Conservation (phyloP, 805 yeast genomes). For the Candida boleticola region DNA sequence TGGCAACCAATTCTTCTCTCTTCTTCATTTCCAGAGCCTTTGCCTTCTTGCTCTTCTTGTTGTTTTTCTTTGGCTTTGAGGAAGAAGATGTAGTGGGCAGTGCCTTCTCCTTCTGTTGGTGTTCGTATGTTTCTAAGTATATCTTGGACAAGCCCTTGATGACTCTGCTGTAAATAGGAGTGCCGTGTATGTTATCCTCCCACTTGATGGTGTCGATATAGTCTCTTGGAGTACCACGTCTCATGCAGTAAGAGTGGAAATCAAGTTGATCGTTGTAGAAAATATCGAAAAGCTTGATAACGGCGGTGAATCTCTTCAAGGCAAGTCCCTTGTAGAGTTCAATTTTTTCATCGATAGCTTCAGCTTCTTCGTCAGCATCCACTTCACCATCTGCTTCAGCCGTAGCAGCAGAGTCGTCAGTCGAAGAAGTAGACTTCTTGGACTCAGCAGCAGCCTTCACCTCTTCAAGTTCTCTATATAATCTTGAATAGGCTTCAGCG, state of each 20-base stretch:
- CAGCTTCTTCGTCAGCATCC: constrained; percentile 8
- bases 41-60: constrained; percentile 56
- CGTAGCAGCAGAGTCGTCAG: constrained; percentile 6
- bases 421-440: no score
- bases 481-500: constrained; percentile 76
- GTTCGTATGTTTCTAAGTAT: constrained; percentile 43
- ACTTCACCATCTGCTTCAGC: constrained; percentile 17
- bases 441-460: background rate
- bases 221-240: constrained; percentile 87
- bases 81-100: constrained; percentile 10
- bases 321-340: constrained; percentile 64
- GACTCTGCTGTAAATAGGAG: constrained; percentile 73
- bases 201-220: constrained; percentile 75
- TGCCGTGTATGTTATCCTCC: constrained; percentile 72
- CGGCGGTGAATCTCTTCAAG: constrained; percentile 69
- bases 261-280: constrained; percentile 86
- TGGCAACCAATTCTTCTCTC: constrained; percentile 50
- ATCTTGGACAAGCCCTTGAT: constrained; percentile 61
- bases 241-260: constrained; percentile 88
- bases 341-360: constrained; percentile 32
- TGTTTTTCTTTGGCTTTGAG: constrained; percentile 14
- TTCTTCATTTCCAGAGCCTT: constrained; percentile 49
- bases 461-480: constrained; percentile 35
- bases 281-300: constrained; percentile 64
- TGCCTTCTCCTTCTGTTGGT: constrained; percentile 14